Evolutionary conservation across 148 eudicot species (phyloP).

Genomic region (Selenicereus undatus): DNA sequence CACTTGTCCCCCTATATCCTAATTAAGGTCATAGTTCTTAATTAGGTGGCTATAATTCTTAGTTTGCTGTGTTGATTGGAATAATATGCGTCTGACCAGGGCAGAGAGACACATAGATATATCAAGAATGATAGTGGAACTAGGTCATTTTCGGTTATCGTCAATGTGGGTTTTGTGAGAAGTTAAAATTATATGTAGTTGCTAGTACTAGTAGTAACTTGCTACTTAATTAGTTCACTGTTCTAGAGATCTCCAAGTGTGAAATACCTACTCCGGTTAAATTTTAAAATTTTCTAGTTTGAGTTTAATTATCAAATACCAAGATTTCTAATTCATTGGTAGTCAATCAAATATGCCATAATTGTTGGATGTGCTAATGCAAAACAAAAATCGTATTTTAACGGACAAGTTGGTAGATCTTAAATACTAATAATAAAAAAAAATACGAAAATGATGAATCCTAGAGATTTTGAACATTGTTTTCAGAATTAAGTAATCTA

Average conservation of each 20-base stretch:
- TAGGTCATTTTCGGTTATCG: background rate
- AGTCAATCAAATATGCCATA: too few relatives aligned
- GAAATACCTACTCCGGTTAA: background rate
- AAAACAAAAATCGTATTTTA: too few relatives aligned
- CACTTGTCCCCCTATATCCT: slow-evolving; percentile 49
- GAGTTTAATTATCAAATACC: too few relatives aligned
- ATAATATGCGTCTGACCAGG: background rate
- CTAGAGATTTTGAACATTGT: too few relatives aligned
- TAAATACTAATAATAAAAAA: too few relatives aligned
- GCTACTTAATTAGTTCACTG: slow-evolving; percentile 13
- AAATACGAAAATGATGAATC: too few relatives aligned
- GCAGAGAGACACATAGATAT: background rate
- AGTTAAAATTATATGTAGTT: background rate
- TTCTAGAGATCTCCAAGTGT: background rate
- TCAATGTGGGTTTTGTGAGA: background rate
- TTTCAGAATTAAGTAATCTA: too few relatives aligned
- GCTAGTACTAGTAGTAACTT: slow-evolving; percentile 12
- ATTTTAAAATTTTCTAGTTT: too few relatives aligned
- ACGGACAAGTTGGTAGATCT: too few relatives aligned
- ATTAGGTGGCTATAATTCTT: background rate
- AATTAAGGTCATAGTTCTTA: background rate
- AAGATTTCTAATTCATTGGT: too few relatives aligned
- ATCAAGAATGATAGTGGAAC: too few relatives aligned
- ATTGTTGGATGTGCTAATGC: too few relatives aligned
- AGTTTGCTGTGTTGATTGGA: background rate